Percentiles rank a stretch among this genome's conserved stretches.
Conservation (phyloP, 805 yeast species). For the Cyberlindnera japonica region DNA sequence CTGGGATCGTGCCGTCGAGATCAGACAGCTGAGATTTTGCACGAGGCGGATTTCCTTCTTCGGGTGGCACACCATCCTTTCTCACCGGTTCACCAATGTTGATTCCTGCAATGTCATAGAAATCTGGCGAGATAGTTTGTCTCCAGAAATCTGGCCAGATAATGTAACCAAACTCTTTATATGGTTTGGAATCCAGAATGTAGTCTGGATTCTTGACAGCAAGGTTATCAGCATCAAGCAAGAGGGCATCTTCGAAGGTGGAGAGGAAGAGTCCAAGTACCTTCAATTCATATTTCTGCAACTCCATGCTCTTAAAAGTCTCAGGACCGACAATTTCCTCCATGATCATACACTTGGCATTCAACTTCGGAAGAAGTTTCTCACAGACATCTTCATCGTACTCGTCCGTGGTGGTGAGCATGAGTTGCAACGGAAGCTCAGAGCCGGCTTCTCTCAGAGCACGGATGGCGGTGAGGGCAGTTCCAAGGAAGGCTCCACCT, state of each 20-base stretch:
- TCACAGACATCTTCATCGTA: slow-evolving; percentile 44
- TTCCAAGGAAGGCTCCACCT: slow-evolving; percentile 42
- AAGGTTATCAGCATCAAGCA: slow-evolving; percentile 46
- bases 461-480: slow-evolving; percentile 36
- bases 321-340: slow-evolving; percentile 34
- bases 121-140: slow-evolving; percentile 59
- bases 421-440: slow-evolving; percentile 40
- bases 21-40: slow-evolving; percentile 45
- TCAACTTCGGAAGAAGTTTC: slow-evolving; percentile 35
- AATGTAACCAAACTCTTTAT: slow-evolving; percentile 42
- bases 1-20: slow-evolving; percentile 61
- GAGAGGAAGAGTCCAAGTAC: slow-evolving; percentile 43
- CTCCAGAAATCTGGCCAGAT: slow-evolving; percentile 73
- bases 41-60: slow-evolving; percentile 43
- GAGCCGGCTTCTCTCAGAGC: slow-evolving; percentile 42
- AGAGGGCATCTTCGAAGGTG: slow-evolving; percentile 41
- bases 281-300: slow-evolving; percentile 28
- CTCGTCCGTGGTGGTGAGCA: slow-evolving; percentile 38
- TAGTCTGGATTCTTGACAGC: slow-evolving; percentile 44
- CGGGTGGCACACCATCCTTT: slow-evolving; percentile 32
- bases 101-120: slow-evolving; percentile 49
- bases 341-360: slow-evolving; percentile 41
- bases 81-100: slow-evolving; percentile 37
- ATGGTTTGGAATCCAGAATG: slow-evolving; percentile 44
- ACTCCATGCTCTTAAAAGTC: slow-evolving; percentile 17